Base-by-base conservation (phyloP, 2,329 filamentous ascomycete genomes). In the Chaetomiaceae sp. region DNA sequence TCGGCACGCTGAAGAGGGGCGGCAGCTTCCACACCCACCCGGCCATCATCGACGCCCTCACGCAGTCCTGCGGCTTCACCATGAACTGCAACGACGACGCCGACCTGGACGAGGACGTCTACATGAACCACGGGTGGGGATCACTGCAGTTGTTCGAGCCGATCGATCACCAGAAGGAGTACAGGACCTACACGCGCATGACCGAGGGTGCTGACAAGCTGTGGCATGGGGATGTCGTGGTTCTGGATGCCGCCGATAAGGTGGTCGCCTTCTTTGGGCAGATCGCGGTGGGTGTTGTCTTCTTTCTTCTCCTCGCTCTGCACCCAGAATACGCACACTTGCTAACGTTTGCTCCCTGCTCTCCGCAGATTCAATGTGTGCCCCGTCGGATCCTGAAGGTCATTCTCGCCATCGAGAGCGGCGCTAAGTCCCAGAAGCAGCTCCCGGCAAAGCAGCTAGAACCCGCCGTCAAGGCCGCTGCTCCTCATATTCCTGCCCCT, bases 61-160 rank as follows among this genome's bases (percentile, higher is more conserved):
- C 35, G 15, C 45, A 76, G 80, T 54, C 76, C 71, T 44, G 58
- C 76, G 50, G 73, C 71, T 81, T 81, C 61, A 73, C 79, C 46
- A 68, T 79, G 60, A 81, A 81, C 52, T 74, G 69, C 10, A 74
- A 73, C 10, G 75, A 78, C 47, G 71, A 66, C 9, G 65, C 78
- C 15, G 71, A 76, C 49, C 74, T 75, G 8, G 65, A 69, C 9
- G 68, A 74, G 36, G 67, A 73, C 49, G 73, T 79, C 36, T 80
- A 70, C 58, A 75, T 81, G 54, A 78, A 75, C 15, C 77, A 80
- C 52, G 76, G 76, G 20, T 81, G 77, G 77, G 71, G 71, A 17
- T 71, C 68, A 2, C 61, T 78, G 53, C 67, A 71, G 32, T 69
- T 77, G 45, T 65, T 68, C 2, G 71, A 75, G 53, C 68, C 65